Base-by-base conservation (phyloP, 495 filamentous ascomycete species). In the Podospora bellae-mahoneyi region DNA sequence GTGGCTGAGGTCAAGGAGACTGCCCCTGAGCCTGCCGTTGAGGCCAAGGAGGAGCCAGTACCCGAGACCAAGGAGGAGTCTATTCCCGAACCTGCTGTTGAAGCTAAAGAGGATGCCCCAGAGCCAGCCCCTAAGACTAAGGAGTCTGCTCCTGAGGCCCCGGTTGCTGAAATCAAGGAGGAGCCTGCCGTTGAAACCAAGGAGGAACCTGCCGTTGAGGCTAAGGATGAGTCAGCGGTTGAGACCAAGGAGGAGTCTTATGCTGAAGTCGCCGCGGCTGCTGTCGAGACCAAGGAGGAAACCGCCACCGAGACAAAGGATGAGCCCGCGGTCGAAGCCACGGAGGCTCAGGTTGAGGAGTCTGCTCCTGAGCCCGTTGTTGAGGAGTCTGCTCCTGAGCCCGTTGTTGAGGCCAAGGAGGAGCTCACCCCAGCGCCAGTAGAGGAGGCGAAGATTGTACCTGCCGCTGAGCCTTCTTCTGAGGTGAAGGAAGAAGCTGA, bases 351-450 rank as follows among this genome's bases (percentile, higher is more conserved):
- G 58, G 58, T 32, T 32, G 27, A 32, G 28, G 60, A 60, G 58
- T 23, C 58, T 60, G 60, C 30, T 62, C 60, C 60, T 60, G 70
- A 72, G 23, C 44, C 70, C 23, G 64, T 48, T 55, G 20, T 39
- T 15, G 60, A 66, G 44, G 23, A 60, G 58, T 23, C 58, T 60
- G 60, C 30, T 62, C 60, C 60, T 60, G 70, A 72, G 23, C 44
- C 70, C 23, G 64, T 48, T 55, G 20, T 39, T 15, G 60, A 66
- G 44, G 23, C 48, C 4, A 32, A 32, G 30, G 30, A 32, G 30
- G 30, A 32, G 30, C 30, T 23, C 54, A 53, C 26, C 27, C 53
- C 64, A 39, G 30, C 64, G 28, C 64, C 68, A 28, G 57, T 55
- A 18, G 1, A 48, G 32, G 44, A 3, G 34, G 39, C 64, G 16